These are phyloP conservation scores for Solanum pinnatisectum DNA, from an alignment of 257 asterid species.

Conservation along the genomic window DNA sequence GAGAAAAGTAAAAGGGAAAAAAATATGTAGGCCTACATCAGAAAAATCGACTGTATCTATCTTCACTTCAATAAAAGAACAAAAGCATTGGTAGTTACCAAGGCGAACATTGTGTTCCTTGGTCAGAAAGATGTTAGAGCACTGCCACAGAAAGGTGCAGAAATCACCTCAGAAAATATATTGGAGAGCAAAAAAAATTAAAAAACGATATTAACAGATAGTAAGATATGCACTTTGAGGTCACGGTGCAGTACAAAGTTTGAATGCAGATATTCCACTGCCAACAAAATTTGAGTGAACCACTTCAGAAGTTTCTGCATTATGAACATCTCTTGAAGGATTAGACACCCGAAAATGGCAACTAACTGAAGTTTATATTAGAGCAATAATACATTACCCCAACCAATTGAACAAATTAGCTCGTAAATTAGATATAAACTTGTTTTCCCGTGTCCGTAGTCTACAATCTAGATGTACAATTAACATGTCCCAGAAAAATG, in stretches of 20 bases:
- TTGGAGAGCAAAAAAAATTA: neutral
- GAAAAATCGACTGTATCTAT: neutral
- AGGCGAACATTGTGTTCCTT: slow-evolving; percentile 90
- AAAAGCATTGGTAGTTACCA: slow-evolving; percentile 36
- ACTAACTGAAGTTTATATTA: neutral
- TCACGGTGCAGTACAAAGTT: slow-evolving; percentile 92
- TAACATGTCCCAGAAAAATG: neutral
- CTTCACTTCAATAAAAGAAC: slow-evolving; percentile 4
- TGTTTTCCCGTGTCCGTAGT: neutral
- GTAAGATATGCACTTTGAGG: slow-evolving; percentile 51
- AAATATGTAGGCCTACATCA: neutral
- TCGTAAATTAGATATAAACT: neutral
- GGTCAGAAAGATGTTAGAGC: slow-evolving; percentile 96
- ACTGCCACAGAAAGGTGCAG: slow-evolving; percentile 36
- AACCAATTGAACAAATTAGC: neutral
- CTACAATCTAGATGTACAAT: neutral
- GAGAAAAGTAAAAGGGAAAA: slow-evolving; percentile 8
- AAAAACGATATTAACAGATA: neutral
- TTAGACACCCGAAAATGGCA: neutral
- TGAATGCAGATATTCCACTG: slow-evolving; percentile 95
- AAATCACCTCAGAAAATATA: slow-evolving; percentile 10
- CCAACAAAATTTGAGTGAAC: slow-evolving; percentile 86
- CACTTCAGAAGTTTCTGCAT: slow-evolving; percentile 86
- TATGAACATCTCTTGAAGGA: slow-evolving; percentile 1
- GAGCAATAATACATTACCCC: neutral